Evolutionary conservation across 352 stramenopile genomes (phyloP), one percentile per base, ranked within the genome.

Genomic region (Hyaloperonospora arabidopsidis): DNA sequence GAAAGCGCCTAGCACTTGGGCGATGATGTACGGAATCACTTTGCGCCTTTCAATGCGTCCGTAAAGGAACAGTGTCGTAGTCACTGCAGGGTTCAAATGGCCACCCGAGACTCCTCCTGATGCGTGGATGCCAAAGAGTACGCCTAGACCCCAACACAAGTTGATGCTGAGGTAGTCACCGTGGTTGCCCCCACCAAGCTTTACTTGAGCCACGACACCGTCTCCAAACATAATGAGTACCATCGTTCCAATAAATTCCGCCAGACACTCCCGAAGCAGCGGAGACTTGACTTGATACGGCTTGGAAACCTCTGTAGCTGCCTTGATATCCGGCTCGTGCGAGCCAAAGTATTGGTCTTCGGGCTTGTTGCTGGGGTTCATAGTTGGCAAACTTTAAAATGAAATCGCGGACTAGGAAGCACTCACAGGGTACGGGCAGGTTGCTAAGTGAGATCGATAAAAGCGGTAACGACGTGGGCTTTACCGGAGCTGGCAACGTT

Each of bases 101-200:
- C 68, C 74, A 34, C 76, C 74, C 18, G 68, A 83, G 36, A 86
- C 61, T 7, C 77, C 74, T 17, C 69, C 75, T 5, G 70, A 73
- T 0, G 63, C 49, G 62, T 90, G 76, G 12, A 90, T 78, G 19
- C 71, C 79, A 21, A 90, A 72, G 53, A 89, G 75, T 29, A 90
- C 72, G 29, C 60, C 79, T 45, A 90, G 60, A n/a, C 79, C 79
- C 77, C 79, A 90, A 57, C 64, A 77, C 39, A 89, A 63, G 53
- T 70, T 85, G 65, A 87, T 85, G 54, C 69, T 86, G 21, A 83
- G 55, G 61, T 79, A 87, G 52, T 76, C 79, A 50, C 79, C 79
- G 46, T 78, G 81, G 23, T 49, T 72, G 52, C 67, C 64, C 4
- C 76, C 57, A 28, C 70, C 63, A 5, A 87, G 63, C n/a, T 69